Evolutionary conservation across 2,329 filamentous ascomycete species (phyloP).

Genomic region (Colletotrichum endophyticum): DNA sequence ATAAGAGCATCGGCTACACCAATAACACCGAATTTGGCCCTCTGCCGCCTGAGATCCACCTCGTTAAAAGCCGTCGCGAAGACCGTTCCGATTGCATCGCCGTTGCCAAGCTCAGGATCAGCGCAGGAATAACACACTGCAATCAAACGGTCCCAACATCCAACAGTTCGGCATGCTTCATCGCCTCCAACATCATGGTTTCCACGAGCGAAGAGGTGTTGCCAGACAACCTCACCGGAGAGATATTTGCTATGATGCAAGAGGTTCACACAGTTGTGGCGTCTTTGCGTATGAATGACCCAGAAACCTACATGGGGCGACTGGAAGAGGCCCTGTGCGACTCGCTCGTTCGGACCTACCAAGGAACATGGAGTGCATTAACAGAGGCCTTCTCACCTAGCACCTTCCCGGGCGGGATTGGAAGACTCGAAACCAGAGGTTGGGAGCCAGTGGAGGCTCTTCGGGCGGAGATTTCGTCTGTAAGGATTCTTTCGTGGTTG

Average conservation of each 20-base stretch:
- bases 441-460: neutral
- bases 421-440: neutral
- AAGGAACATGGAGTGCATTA: neutral
- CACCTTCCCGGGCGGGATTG: accelerated
- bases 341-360: neutral
- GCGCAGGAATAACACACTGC: neutral
- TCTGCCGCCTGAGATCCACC: neutral
- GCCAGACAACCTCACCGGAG: neutral
- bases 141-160: accelerated
- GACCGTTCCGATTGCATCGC: neutral
- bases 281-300: neutral
- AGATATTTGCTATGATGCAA: neutral
- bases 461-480: neutral
- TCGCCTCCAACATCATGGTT: neutral
- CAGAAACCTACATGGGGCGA: accelerated
- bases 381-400: accelerated
- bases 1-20: neutral
- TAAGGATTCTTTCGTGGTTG: neutral
- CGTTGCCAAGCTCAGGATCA: neutral
- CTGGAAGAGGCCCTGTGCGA: neutral
- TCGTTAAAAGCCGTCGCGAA: accelerated
- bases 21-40: neutral
- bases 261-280: neutral
- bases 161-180: neutral
- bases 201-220: accelerated